phyloP scores from a whole-genome alignment of 2,329 filamentous ascomycete genomes.

The Colletotrichum spinosum region DNA sequence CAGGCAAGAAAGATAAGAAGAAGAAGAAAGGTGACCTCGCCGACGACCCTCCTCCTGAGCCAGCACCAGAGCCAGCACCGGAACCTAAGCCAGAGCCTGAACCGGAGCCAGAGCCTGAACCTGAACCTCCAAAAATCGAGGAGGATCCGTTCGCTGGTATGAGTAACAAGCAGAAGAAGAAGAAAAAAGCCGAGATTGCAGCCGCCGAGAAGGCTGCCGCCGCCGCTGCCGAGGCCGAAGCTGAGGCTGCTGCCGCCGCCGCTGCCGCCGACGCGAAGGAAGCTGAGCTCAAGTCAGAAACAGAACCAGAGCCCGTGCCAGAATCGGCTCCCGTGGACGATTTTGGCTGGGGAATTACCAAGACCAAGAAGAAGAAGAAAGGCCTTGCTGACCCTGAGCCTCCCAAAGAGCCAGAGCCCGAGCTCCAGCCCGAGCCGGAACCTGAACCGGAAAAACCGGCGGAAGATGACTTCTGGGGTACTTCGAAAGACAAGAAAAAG shows the following conservation, averaged over 20 bases:
- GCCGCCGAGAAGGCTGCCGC: slow-evolving; percentile 15
- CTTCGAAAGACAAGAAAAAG: slow-evolving; percentile 48
- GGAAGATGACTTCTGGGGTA: slow-evolving; percentile 47
- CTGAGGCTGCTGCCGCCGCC: slow-evolving; percentile 16
- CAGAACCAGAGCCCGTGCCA: slow-evolving; percentile 26
- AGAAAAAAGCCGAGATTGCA: slow-evolving; percentile 39
- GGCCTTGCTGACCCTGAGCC: slow-evolving; percentile 41
- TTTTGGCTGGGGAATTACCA: slow-evolving; percentile 41
- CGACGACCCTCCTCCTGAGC: slow-evolving; percentile 38
- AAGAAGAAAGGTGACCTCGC: slow-evolving; percentile 46
- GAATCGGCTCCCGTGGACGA: slow-evolving; percentile 32
- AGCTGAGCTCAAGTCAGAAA: slow-evolving; percentile 32
- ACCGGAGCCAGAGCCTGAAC: slow-evolving; percentile 40
- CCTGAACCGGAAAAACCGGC: slow-evolving; percentile 35
- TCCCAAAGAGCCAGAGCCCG: slow-evolving; percentile 40
- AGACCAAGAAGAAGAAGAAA: slow-evolving; percentile 48
- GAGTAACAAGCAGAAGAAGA: slow-evolving; percentile 48
- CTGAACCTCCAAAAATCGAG: slow-evolving; percentile 45
- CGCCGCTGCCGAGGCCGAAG: slow-evolving; percentile 21
- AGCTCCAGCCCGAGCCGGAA: slow-evolving; percentile 42
- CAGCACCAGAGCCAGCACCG: slow-evolving; percentile 22
- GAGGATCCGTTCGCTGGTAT: slow-evolving; percentile 47
- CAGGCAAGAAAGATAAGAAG: slow-evolving; percentile 57
- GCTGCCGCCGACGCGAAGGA: slow-evolving; percentile 20
- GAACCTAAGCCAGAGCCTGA: slow-evolving; percentile 41